phyloP scores from a whole-genome alignment of 1,284 basidiomycete species.

The Moesziomyces sp. region DNA sequence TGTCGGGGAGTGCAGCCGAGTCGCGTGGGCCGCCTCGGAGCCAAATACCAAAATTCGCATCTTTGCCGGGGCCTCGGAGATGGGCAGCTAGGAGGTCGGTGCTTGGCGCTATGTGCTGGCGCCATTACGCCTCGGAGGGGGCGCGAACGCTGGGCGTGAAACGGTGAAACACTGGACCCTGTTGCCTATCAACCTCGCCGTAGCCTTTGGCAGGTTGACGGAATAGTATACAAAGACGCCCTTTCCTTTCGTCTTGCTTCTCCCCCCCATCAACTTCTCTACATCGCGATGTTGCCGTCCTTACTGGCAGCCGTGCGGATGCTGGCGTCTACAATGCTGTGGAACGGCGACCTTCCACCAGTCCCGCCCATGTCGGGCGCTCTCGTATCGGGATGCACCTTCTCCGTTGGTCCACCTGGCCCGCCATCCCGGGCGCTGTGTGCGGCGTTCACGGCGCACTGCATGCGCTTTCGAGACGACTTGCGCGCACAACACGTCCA shows the following conservation, averaged over 20 bases:
- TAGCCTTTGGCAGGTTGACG: no score
- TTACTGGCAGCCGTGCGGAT: neutral
- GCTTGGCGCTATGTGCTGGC: no score
- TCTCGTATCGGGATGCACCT: conserved; percentile 26
- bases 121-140: no score
- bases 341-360: conserved; percentile 13
- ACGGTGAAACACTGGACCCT: no score
- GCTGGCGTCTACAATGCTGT: neutral
- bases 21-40: neutral
- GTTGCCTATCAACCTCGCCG: no score
- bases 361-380: conserved; percentile 1
- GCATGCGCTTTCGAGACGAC: conserved; percentile 12
- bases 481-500: conserved; percentile 10
- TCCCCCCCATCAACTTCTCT: neutral
- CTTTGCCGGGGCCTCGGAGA: no score
- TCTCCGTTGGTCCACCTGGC: conserved; percentile 31
- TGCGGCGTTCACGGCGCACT: conserved; percentile 25
- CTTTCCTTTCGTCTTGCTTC: no score
- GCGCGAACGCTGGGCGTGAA: no score
- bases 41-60: no score
- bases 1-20: conserved; percentile 1
- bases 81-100: no score
- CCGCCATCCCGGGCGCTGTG: conserved; percentile 21
- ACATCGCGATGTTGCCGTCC: neutral
- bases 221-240: no score